Conservation (phyloP, 2,329 filamentous ascomycete species). For the Madurella mycetomatis region DNA sequence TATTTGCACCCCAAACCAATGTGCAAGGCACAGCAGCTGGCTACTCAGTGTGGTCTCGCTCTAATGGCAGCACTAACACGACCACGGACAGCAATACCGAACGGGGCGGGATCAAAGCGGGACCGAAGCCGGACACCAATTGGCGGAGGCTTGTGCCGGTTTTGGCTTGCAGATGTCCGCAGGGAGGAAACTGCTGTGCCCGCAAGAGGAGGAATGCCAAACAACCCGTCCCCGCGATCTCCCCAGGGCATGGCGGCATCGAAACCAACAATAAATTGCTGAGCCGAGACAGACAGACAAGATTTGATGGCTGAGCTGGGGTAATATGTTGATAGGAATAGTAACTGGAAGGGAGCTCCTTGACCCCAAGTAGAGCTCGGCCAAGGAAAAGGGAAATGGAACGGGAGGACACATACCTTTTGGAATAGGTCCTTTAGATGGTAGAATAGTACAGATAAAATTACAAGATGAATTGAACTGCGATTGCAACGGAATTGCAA, state of each 20-base stretch:
- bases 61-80: not conserved
- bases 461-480: conserved; percentile 21
- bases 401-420: conserved; percentile 16
- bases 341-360: not conserved
- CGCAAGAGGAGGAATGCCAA: not conserved
- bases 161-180: conserved; percentile 9
- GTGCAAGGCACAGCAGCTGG: not conserved
- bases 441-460: conserved; percentile 16
- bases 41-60: not conserved
- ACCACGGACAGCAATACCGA: conserved; percentile 10
- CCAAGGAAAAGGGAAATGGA: not conserved
- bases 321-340: not conserved
- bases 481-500: conserved; percentile 2
- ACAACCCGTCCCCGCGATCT: not conserved
- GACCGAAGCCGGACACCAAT: conserved; percentile 14
- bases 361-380: not conserved
- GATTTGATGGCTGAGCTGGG: not conserved
- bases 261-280: not conserved
- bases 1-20: not conserved
- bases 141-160: conserved; percentile 5
- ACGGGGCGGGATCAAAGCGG: conserved; percentile 12
- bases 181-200: not conserved
- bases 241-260: not conserved
- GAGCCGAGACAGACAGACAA: not conserved
- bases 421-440: conserved; percentile 3